Evolutionary conservation across 2,329 filamentous ascomycete species (phyloP), one percentile per base, ranked within the genome.

Genomic region (Talaromyces marneffei): DNA sequence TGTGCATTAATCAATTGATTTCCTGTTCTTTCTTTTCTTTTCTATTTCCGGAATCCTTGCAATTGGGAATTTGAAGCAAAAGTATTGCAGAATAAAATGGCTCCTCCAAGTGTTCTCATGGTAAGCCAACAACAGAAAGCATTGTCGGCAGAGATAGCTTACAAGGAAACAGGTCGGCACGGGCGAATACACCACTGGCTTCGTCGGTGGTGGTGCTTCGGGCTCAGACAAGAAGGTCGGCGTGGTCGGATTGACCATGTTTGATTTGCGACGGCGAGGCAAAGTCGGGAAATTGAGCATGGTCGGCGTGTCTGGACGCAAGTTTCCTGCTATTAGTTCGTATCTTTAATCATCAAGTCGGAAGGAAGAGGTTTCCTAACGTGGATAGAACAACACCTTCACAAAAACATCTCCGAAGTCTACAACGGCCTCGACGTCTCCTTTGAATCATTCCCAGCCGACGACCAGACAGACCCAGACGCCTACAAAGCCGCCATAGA

Each of bases 151-250:
- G n/a, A n/a, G n/a, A n/a, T n/a, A 37, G 54, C 33, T 25, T 6
- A 37, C 58, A 42, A 8, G 56, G 52, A 67, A 50, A 69, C 62
- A 87, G 89, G 85, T 96, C 62, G 92, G 92, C 66, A 96, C 92
- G 10, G 93, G 92, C 71, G 92, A 97, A 83, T 97, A 97, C 82
- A 97, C 93, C 69, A 97, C 93, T 46, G 92, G 92, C 62, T 97
- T 94, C 69, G 92, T 96, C 61, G 91, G 90, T 62, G 87, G 87
- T 63, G 89, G 88, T 63, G 88, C 87, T 57, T 96, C 91, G 3
- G 87, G 85, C 10, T 96, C 91, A 55, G 93, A 97, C 82, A 97
- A 97, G 81, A 97, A 97, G 77, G 89, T 97, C 55, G 92, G 93
- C 62, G 93, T 97, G 9, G 92, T 97, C 18, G 92, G 90, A 42